Conservation (phyloP, 169 alveolate genomes). For the Hepatocystis sp. region DNA sequence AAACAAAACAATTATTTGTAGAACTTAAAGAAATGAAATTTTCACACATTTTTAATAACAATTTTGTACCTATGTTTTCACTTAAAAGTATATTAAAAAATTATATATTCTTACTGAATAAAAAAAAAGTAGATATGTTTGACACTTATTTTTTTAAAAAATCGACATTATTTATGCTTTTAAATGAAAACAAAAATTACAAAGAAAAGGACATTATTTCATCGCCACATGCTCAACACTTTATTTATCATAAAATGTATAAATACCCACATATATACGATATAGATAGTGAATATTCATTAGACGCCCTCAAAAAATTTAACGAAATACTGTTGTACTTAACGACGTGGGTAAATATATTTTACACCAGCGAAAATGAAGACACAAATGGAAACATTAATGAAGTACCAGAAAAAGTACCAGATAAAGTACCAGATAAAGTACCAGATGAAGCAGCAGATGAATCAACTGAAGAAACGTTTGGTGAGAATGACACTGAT, state of each 20-base stretch:
- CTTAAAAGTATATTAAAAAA: conserved; percentile 26
- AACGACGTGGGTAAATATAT: conserved; percentile 61
- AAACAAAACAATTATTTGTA: conserved; percentile 20
- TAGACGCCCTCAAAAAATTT: conserved; percentile 24
- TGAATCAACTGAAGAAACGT: conserved; percentile 4
- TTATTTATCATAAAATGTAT: conserved; percentile 49
- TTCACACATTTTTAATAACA: conserved; percentile 43
- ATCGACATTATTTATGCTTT: conserved; percentile 57
- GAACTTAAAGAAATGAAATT: conserved; percentile 24
- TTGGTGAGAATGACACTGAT: conserved; percentile 3
- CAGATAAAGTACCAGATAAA: conserved; percentile 10
- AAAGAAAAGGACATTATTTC: conserved; percentile 51
- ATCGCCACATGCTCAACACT: conserved; percentile 42
- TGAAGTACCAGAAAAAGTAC: conserved; percentile 5
- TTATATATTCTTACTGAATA: conserved; percentile 46
- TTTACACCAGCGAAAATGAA: conserved; percentile 50
- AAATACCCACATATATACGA: conserved; percentile 53
- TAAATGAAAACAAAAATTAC: conserved; percentile 40
- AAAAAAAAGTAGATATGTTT: conserved; percentile 34
- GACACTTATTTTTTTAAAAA: conserved; percentile 48
- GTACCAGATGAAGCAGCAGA: conserved; percentile 1
- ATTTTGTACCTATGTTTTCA: conserved; percentile 47
- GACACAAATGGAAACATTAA: neutral
- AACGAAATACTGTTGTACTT: conserved; percentile 52
- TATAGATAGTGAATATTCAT: conserved; percentile 33